phyloP scores from a whole-genome alignment of 2,329 filamentous ascomycete species.

The Hypoxylon sp. region DNA sequence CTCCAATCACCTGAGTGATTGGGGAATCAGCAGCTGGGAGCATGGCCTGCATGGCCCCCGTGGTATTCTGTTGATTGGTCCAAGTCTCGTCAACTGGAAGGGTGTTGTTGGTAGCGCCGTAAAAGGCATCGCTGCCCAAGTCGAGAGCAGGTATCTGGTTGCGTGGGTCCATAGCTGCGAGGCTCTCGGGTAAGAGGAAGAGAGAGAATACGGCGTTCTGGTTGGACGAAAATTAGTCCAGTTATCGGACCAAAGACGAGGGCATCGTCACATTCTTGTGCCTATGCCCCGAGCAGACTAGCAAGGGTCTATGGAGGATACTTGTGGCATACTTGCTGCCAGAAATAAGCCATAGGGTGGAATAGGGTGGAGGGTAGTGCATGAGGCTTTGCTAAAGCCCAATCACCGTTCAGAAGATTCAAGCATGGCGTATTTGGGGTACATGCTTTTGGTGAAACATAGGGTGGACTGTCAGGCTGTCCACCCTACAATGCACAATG shows the following conservation, averaged over 20 bases:
- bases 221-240: neutral
- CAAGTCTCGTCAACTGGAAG: neutral
- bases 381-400: no score
- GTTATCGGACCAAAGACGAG: neutral
- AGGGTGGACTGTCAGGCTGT: no score
- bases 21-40: neutral
- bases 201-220: neutral
- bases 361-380: constrained; percentile 12
- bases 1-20: neutral
- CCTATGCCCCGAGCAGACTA: neutral
- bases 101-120: neutral
- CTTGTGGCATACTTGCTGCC: constrained; percentile 10
- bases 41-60: neutral
- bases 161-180: constrained; percentile 1
- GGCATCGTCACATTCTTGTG: constrained; percentile 9
- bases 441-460: no score
- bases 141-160: constrained; percentile 3
- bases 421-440: neutral
- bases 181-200: neutral
- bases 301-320: neutral
- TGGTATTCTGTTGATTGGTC: neutral
- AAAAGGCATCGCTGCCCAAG: neutral
- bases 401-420: no score
- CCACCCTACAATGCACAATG: no score
- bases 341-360: constrained; percentile 1